phyloP scores from a whole-genome alignment of 169 alveolate species.

The Pseudocohnilembus persalinus region DNA sequence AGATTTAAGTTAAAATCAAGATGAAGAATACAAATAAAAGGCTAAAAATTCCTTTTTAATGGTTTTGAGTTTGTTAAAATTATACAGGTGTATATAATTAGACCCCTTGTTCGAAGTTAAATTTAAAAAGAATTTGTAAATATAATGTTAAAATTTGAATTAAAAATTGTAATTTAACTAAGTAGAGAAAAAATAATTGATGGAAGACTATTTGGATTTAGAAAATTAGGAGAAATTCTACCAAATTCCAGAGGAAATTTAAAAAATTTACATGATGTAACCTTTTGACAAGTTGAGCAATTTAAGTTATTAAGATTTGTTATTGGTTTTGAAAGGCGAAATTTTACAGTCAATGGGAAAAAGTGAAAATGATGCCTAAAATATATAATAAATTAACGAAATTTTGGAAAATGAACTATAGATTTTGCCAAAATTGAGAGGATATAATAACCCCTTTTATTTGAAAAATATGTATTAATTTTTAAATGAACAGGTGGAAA shows the following conservation, averaged over 20 bases:
- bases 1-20: not conserved
- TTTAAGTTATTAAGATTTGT: not conserved
- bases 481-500: not conserved
- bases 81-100: not conserved
- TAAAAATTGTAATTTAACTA: not conserved
- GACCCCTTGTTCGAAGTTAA: not conserved
- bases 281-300: not conserved
- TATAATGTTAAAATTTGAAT: not conserved
- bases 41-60: not conserved
- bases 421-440: not conserved
- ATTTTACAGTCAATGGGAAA: not conserved
- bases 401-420: not conserved
- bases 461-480: not conserved
- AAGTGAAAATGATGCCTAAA: not conserved
- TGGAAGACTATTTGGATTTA: not conserved
- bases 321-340: not conserved
- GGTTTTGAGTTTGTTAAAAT: not conserved
- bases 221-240: not conserved
- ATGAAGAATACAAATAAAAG: not conserved
- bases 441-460: not conserved
- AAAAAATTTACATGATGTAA: not conserved
- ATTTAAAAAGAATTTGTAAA: not conserved
- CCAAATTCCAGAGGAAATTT: not conserved
- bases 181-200: not conserved
- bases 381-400: not conserved